These are phyloP conservation scores for Colletotrichum endophyticum DNA, from an alignment of 2,329 filamentous ascomycete genomes.

Conservation along the genomic window DNA sequence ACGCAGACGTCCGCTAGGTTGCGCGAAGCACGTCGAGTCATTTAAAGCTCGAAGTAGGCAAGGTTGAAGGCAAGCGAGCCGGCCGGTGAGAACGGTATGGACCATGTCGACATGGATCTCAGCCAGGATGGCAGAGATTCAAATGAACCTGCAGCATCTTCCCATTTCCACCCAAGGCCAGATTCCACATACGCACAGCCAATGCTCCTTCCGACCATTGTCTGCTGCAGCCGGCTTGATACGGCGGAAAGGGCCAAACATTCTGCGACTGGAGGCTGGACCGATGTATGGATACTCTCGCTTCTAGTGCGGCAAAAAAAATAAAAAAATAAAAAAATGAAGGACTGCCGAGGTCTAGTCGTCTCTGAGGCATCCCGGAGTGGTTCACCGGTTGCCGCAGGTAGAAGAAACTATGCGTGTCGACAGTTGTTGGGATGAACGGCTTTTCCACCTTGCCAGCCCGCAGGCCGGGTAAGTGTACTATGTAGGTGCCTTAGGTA, in stretches of 20 bases:
- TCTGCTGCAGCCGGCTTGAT: background rate
- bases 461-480: background rate
- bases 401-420: background rate
- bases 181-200: background rate
- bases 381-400: background rate
- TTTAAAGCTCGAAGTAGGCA: background rate
- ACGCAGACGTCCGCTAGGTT: background rate
- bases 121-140: background rate
- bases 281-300: background rate
- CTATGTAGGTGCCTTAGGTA: background rate
- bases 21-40: background rate
- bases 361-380: background rate
- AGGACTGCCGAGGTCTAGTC: background rate
- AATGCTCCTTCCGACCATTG: background rate
- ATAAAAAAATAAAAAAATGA: too few relatives aligned
- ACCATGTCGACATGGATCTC: background rate
- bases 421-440: background rate
- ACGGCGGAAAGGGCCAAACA: background rate
- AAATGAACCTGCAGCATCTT: background rate
- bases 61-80: background rate
- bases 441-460: background rate
- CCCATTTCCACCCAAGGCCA: background rate
- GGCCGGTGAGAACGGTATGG: background rate
- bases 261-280: background rate
- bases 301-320: background rate